A percentile compares a stretch with the other conserved stretches of the same genome.
Evolutionary conservation across 2,329 filamentous ascomycete genomes (phyloP).

Genomic region (Byssothecium circinans): DNA sequence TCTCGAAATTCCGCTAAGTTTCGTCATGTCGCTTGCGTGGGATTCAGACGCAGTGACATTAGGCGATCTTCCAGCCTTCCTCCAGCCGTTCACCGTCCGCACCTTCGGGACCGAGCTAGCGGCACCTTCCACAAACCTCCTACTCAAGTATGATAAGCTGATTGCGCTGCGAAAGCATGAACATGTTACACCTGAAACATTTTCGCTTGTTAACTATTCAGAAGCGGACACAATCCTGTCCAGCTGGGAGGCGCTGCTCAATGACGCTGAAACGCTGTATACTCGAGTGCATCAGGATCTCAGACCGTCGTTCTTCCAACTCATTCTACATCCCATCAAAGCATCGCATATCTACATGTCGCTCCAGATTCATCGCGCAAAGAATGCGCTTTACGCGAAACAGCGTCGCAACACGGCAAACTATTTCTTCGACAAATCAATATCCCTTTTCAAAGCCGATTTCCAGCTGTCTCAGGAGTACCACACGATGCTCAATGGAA

Average conservation of each 20-base stretch:
- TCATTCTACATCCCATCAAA: constrained; percentile 59
- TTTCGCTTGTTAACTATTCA: constrained; percentile 57
- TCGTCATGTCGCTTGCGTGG: constrained; percentile 67
- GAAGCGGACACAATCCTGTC: constrained; percentile 59
- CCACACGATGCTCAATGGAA: constrained; percentile 25
- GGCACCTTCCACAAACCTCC: constrained; percentile 51
- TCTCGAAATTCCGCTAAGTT: constrained; percentile 57
- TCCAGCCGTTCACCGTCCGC: constrained; percentile 57
- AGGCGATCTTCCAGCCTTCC: constrained; percentile 55
- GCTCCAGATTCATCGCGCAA: constrained; percentile 23
- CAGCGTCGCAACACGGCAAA: constrained; percentile 31
- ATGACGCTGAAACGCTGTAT: constrained; percentile 57
- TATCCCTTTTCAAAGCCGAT: constrained; percentile 21
- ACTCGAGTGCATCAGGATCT: constrained; percentile 51
- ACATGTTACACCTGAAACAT: constrained; percentile 59
- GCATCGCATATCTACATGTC: constrained; percentile 57
- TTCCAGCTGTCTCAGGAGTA: constrained; percentile 23
- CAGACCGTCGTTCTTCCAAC: constrained; percentile 62
- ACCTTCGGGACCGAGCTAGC: constrained; percentile 57
- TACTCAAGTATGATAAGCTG: constrained; percentile 58
- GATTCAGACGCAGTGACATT: constrained; percentile 29
- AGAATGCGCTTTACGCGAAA: constrained; percentile 25
- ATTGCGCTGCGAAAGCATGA: constrained; percentile 61
- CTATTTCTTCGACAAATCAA: constrained; percentile 22
- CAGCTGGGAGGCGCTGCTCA: constrained; percentile 56